Evolutionary conservation across 148 eudicot genomes (phyloP).

Genomic region (Rhododendron ovatum): DNA sequence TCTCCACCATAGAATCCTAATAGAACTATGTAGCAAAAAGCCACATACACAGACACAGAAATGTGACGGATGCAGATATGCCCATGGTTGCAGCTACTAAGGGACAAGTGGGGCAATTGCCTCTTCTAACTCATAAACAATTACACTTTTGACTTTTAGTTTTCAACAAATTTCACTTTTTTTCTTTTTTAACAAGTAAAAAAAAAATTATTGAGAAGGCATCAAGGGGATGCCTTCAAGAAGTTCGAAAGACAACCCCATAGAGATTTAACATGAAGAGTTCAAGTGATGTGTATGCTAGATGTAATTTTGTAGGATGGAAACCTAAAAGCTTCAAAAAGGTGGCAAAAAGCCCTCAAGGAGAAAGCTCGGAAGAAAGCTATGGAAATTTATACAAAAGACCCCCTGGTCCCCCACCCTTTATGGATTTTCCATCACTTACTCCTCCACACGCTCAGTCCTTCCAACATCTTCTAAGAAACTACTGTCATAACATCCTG

Average conservation of each 20-base stretch:
- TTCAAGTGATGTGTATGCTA: too few species aligned
- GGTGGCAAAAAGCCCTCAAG: too few species aligned
- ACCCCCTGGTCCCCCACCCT: background rate
- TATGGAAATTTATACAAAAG: background rate
- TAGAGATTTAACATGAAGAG: too few species aligned
- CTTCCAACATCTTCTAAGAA: background rate
- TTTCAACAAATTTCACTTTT: background rate
- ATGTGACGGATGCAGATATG: background rate
- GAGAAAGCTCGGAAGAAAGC: too few species aligned
- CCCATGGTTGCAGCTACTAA: background rate
- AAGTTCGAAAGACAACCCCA: background rate
- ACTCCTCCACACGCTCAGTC: background rate
- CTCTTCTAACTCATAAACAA: background rate
- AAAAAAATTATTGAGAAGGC: too few species aligned
- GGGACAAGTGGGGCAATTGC: background rate
- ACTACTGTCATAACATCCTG: background rate
- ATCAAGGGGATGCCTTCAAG: background rate
- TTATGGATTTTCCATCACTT: background rate
- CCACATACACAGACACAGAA: background rate
- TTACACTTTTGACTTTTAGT: background rate
- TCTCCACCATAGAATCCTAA: background rate
- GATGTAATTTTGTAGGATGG: too few species aligned
- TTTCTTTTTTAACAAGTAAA: too few species aligned
- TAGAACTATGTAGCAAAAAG: background rate
- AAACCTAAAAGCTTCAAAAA: too few species aligned